Conservation (phyloP, 148 eudicot genomes). For the Silene conica region DNA sequence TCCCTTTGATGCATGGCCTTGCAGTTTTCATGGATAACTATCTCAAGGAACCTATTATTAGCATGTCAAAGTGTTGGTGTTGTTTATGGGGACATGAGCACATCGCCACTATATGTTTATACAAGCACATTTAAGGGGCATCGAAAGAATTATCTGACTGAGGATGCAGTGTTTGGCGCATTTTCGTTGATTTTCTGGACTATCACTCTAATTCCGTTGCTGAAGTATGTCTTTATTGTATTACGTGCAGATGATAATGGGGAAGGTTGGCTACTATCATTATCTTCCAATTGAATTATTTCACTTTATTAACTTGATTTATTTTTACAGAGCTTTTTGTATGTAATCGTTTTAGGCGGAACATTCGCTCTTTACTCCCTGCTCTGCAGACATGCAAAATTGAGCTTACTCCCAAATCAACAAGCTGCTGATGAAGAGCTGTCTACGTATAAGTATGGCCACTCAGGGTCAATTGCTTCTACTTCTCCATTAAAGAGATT, state of each 20-base stretch:
- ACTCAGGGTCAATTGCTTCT: conserved; percentile 32
- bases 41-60: conserved; percentile 59
- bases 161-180: conserved; percentile 74
- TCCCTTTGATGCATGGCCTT: conserved; percentile 21
- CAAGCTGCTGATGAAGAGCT: conserved; percentile 98
- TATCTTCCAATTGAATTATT: not conserved
- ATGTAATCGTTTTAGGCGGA: conserved; percentile 56
- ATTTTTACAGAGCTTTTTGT: conserved; percentile 10
- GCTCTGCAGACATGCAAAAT: conserved; percentile 90
- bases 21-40: conserved; percentile 57
- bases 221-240: conserved; percentile 76
- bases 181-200: conserved; percentile 95
- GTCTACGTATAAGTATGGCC: conserved; percentile 73
- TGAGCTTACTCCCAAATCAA: conserved; percentile 92
- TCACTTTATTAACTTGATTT: not conserved
- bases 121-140: conserved; percentile 63
- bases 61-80: conserved; percentile 96
- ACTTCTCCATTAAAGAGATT: conserved; percentile 59
- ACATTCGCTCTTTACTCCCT: conserved; percentile 93
- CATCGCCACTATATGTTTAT: conserved; percentile 92
- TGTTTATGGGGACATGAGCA: conserved; percentile 90
- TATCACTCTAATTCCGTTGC: conserved; percentile 73
- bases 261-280: conserved; percentile 60
- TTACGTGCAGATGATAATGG: conserved; percentile 88
- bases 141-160: conserved; percentile 46